These are phyloP conservation scores for Malus domestica DNA, from an alignment of 306 rosid species.

Conservation along the genomic window DNA sequence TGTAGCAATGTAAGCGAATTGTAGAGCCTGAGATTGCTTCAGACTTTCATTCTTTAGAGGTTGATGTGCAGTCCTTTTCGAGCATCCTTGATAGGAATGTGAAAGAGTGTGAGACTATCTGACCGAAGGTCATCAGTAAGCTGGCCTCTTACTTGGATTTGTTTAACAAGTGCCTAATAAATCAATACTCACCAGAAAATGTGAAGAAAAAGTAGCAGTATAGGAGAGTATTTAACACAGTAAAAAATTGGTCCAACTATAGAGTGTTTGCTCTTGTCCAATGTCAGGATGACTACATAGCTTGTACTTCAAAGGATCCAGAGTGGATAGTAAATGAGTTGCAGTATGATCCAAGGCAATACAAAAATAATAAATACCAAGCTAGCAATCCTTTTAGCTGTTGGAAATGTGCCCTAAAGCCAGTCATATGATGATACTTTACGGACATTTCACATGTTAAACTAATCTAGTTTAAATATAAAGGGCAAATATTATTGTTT, in stretches of 20 bases:
- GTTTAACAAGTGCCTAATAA: constrained; percentile 73
- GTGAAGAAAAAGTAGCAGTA: constrained; percentile 66
- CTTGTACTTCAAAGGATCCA: constrained; percentile 91
- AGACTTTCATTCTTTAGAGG: too few relatives aligned
- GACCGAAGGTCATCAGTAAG: constrained; percentile 82
- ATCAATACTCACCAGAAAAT: constrained; percentile 93
- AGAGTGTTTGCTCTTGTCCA: constrained; percentile 49
- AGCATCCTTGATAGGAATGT: too few relatives aligned
- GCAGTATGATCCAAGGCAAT: constrained; percentile 61
- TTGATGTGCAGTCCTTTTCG: too few relatives aligned
- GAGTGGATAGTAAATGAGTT: constrained; percentile 75
- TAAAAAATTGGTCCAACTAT: constrained; percentile 61
- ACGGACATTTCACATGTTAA: too few relatives aligned
- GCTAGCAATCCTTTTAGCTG: constrained; percentile 53
- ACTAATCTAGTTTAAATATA: too few relatives aligned
- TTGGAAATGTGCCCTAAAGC: too few relatives aligned
- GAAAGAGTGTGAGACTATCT: constrained; percentile 1
- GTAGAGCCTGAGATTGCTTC: too few relatives aligned
- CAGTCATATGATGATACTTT: too few relatives aligned
- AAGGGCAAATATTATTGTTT: too few relatives aligned
- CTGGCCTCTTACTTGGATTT: constrained; percentile 77
- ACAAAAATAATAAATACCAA: constrained; percentile 71
- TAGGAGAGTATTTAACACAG: constrained; percentile 70
- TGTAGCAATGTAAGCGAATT: too few relatives aligned
- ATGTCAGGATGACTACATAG: constrained; percentile 52